Percentiles rank a stretch among this genome's conserved stretches.
phyloP scores from a whole-genome alignment of 108 stramenopile species.

The Bacterosira constricta region DNA sequence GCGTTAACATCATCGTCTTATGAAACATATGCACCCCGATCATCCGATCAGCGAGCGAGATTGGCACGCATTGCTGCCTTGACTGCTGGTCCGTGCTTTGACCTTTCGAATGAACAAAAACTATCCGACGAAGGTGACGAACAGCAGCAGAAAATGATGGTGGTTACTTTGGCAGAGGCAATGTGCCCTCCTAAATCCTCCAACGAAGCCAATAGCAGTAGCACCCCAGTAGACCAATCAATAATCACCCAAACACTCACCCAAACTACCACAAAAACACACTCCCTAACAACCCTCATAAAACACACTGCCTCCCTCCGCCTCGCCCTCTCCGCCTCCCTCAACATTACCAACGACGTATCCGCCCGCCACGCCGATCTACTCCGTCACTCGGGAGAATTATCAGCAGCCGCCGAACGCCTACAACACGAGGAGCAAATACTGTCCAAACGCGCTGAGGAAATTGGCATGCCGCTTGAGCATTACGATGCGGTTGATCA shows the following conservation, averaged over 20 bases:
- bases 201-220: neutral
- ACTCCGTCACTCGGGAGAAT: conserved; percentile 81
- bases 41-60: conserved; percentile 61
- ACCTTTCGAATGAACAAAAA: neutral
- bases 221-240: conserved; percentile 9
- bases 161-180: conserved; percentile 25
- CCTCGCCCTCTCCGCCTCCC: conserved; percentile 68
- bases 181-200: conserved; percentile 40
- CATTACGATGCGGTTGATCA: conserved; percentile 89
- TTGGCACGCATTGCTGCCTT: conserved; percentile 69
- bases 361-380: conserved; percentile 79
- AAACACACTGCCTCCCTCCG: conserved; percentile 71
- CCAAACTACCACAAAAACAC: conserved; percentile 41
- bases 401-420: conserved; percentile 88
- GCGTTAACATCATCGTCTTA: conserved; percentile 52
- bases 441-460: conserved; percentile 71
- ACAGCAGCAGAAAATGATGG: conserved; percentile 2
- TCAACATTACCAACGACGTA: conserved; percentile 81
- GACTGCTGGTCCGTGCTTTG: conserved; percentile 70
- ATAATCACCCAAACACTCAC: conserved; percentile 39
- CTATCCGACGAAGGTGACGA: neutral
- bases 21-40: conserved; percentile 81
- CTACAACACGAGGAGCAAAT: conserved; percentile 78
- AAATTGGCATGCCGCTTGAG: conserved; percentile 82
- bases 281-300: conserved; percentile 57